Base-by-base conservation (phyloP, 2,329 filamentous ascomycete genomes). In the Capronia epimyces region DNA sequence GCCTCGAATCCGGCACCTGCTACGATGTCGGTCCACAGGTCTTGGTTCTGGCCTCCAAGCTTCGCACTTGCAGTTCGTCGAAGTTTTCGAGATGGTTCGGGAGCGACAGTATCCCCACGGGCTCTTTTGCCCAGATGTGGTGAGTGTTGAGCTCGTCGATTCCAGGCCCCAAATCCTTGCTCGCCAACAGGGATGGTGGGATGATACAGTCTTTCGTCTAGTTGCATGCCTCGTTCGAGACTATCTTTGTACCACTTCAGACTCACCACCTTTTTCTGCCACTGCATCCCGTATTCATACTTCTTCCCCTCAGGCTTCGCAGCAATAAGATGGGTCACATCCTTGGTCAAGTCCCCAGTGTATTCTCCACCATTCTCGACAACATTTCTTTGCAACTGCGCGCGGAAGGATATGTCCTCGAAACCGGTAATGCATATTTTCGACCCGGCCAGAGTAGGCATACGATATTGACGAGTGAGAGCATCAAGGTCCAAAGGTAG, bases 1-100 rank as follows among this genome's bases (percentile, higher is more conserved):
- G 60, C 40, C 59, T 61, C 31, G 52, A 52, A 25, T 64, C 63
- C 16, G 1, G 66, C 67, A 13, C 61, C 63, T 49, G 82, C 82
- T 20, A 93, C 78, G 52, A 98, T 94, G 62, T 94, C 88, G 3
- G 85, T 85, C 91, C 91, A 97, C n/a, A 97, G 77, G 22, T 81
- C 83, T 61, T 90, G 83, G 59, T 83, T 85, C 63, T 96, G 89
- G 43, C 78, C 86, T 51, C 78, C 83, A 25, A 97, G 73, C 66
- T 89, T 91, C 64, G 85, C 83, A 67, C 90, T 96, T 18, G 90
- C 87, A 4, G 87, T 89, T 62, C 90, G 86, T 59, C 93, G 82
- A 59, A 98, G 70, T 70, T 96, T 97, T 59, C 89, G 80, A 56
- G 81, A 81, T 3, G 85, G 82, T 7, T 78, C 76, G 34, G 82